A percentile compares a stretch with the other conserved stretches of the same genome.
These are phyloP conservation scores for Haberlea rhodopensis DNA, from an alignment of 257 asterid species.

Conservation along the genomic window DNA sequence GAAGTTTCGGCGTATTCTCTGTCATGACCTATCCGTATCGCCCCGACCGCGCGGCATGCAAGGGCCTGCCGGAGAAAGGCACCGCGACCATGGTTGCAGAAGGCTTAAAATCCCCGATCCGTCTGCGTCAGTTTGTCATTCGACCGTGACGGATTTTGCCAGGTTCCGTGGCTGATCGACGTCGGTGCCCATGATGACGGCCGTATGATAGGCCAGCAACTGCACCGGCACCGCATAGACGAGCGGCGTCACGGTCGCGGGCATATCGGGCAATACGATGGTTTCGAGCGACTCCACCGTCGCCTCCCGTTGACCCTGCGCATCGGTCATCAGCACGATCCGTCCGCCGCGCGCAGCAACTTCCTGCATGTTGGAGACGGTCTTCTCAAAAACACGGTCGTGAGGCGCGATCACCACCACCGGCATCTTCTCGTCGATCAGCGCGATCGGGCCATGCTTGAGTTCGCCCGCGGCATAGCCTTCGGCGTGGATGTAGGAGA, in stretches of 20 bases:
- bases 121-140: too few relatives aligned
- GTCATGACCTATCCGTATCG: too few relatives aligned
- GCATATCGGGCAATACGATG: too few relatives aligned
- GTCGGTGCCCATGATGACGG: background rate
- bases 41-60: too few relatives aligned
- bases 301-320: too few relatives aligned
- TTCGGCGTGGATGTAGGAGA: background rate
- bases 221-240: background rate
- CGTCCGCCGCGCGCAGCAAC: background rate
- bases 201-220: background rate
- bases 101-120: too few relatives aligned
- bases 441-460: background rate
- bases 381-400: background rate
- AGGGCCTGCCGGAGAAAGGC: too few relatives aligned
- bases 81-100: too few relatives aligned
- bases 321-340: too few relatives aligned
- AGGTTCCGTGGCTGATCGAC: background rate
- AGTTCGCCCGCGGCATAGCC: background rate
- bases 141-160: background rate
- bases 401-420: background rate
- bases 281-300: too few relatives aligned
- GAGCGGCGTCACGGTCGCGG: too few relatives aligned
- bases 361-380: background rate
- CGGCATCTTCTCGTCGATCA: background rate
- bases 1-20: too few relatives aligned